A percentile compares a stretch with the other conserved stretches of the same genome.
Evolutionary conservation across 805 yeast genomes (phyloP).

Genomic region (Pichia paraexigua): DNA sequence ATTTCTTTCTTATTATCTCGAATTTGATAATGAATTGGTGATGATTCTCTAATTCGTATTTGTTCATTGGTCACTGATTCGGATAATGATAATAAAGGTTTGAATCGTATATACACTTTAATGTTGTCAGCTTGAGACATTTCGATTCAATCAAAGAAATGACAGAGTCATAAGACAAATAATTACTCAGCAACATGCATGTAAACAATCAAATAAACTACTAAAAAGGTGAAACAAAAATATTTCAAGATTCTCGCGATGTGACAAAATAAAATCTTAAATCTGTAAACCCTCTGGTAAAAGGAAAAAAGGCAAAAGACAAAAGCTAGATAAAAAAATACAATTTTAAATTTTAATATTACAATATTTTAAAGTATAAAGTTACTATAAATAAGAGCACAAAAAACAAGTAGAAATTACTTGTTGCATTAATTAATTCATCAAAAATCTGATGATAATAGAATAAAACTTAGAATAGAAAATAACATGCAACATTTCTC

Average conservation of each 20-base stretch:
- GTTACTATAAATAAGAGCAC: neutral
- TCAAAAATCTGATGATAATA: neutral
- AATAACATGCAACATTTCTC: neutral
- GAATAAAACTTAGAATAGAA: neutral
- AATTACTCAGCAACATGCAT: neutral
- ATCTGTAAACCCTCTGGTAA: too few species aligned
- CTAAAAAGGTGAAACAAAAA: too few species aligned
- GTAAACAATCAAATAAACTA: neutral
- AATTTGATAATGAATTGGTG: slow-evolving; percentile 1
- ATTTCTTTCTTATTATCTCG: neutral
- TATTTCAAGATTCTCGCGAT: too few species aligned
- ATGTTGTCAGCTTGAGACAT: neutral
- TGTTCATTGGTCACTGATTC: neutral
- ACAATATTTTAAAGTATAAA: too few species aligned
- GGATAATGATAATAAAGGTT: neutral
- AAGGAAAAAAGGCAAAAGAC: too few species aligned
- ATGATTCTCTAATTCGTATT: neutral
- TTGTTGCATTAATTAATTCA: neutral
- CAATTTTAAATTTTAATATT: too few species aligned
- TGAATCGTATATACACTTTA: slow-evolving; percentile 1
- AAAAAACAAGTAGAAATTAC: neutral
- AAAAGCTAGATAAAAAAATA: too few species aligned
- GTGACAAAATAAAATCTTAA: too few species aligned
- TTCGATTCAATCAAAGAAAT: neutral
- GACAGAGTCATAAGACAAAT: neutral